Percentiles rank a stretch among this genome's conserved stretches.
These are phyloP conservation scores for Coemansia sp. DNA, from an alignment of 192 early-diverging fungal genomes.

Conservation along the genomic window DNA sequence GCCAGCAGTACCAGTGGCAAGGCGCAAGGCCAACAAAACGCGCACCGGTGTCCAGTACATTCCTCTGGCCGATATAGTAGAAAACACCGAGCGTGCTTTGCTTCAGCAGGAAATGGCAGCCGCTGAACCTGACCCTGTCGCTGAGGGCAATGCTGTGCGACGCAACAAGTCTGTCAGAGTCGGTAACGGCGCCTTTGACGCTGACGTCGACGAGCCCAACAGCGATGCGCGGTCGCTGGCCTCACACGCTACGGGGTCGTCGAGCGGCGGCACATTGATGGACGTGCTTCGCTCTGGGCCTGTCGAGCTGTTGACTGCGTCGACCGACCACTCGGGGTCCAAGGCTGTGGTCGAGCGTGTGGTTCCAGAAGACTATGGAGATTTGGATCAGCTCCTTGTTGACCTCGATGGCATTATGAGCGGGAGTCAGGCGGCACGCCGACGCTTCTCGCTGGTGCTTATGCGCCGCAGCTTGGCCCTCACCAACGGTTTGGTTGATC, in stretches of 20 bases:
- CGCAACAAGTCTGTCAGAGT: slow-evolving; percentile 15
- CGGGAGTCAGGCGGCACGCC: slow-evolving; percentile 47
- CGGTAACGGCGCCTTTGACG: not conserved
- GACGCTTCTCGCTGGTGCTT: slow-evolving; percentile 45
- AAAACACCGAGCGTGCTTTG: slow-evolving; percentile 30
- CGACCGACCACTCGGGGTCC: slow-evolving; percentile 49
- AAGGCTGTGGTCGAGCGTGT: slow-evolving; percentile 43
- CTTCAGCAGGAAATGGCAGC: not conserved
- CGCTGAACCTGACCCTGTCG: not conserved
- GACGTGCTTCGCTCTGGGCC: slow-evolving; percentile 34
- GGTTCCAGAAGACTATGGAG: slow-evolving; percentile 49
- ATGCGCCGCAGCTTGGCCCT: slow-evolving; percentile 51
- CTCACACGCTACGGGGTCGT: slow-evolving; percentile 33
- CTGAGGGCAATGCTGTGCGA: slow-evolving; percentile 4
- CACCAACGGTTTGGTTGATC: slow-evolving; percentile 39
- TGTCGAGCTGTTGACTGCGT: slow-evolving; percentile 46
- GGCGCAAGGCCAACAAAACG: slow-evolving; percentile 15
- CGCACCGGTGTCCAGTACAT: slow-evolving; percentile 47
- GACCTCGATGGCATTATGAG: slow-evolving; percentile 53
- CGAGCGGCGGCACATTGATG: slow-evolving; percentile 46
- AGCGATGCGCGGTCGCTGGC: slow-evolving; percentile 22
- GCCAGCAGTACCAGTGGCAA: slow-evolving; percentile 28
- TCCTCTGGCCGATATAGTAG: slow-evolving; percentile 40
- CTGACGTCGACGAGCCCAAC: not conserved
- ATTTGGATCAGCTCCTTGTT: slow-evolving; percentile 40